Evolutionary conservation across 192 early-diverging fungal genomes (phyloP).

Genomic region (Lunasporangiospora selenospora): DNA sequence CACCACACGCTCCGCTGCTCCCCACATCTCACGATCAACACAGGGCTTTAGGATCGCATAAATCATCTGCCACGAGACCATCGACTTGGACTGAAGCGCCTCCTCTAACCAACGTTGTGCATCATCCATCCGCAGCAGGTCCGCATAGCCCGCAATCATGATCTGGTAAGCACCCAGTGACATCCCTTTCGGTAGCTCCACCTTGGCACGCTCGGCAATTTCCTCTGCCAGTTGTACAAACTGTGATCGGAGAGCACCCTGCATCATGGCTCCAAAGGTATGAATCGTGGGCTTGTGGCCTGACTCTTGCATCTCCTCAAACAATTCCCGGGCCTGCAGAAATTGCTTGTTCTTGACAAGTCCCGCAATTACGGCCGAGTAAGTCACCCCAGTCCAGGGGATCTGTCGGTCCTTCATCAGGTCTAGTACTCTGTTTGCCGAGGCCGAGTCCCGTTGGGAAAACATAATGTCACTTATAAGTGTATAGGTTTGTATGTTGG

Average conservation of each 20-base stretch:
- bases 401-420: slow-evolving; percentile 14
- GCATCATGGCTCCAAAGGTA: slow-evolving; percentile 39
- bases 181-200: slow-evolving; percentile 9
- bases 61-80: slow-evolving; percentile 12
- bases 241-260: slow-evolving; percentile 17
- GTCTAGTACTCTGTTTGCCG: slow-evolving; percentile 18
- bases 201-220: slow-evolving; percentile 22
- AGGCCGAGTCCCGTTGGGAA: slow-evolving; percentile 14
- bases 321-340: slow-evolving; percentile 3
- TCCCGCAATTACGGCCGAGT: slow-evolving; percentile 35
- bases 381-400: slow-evolving; percentile 14
- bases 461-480: slow-evolving; percentile 25
- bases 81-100: not conserved
- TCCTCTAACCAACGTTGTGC: slow-evolving; percentile 27
- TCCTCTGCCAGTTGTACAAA: slow-evolving; percentile 23
- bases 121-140: slow-evolving; percentile 27
- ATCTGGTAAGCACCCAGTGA: slow-evolving; percentile 25
- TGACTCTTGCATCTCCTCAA: slow-evolving; percentile 18
- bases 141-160: slow-evolving; percentile 31
- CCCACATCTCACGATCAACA: slow-evolving; percentile 23
- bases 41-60: slow-evolving; percentile 19
- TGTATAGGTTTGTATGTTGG: slow-evolving; percentile 16
- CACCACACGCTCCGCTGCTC: slow-evolving; percentile 11
- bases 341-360: slow-evolving; percentile 2
- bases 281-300: slow-evolving; percentile 22